phyloP scores from a whole-genome alignment of 805 yeast genomes.

The Suhomyces tanzawaensis region DNA sequence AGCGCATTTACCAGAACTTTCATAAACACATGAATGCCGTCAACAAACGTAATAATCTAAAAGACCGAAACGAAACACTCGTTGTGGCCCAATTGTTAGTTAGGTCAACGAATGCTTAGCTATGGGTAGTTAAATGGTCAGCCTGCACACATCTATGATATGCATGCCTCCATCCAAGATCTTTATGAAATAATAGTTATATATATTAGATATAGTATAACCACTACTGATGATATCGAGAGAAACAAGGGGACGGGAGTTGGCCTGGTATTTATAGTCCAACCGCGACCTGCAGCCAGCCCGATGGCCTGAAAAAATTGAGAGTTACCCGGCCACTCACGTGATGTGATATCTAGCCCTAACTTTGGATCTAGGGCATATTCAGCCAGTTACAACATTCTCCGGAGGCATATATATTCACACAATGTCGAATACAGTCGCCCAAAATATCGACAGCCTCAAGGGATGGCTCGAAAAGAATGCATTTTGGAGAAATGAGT shows the following conservation, averaged over 20 bases:
- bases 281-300: conserved; percentile 7
- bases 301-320: not conserved
- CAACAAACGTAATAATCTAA: conserved; percentile 45
- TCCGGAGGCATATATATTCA: not conserved
- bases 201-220: conserved; percentile 70
- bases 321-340: conserved; percentile 11
- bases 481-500: conserved; percentile 52
- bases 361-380: not conserved
- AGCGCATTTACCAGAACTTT: conserved; percentile 31
- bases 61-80: conserved; percentile 74
- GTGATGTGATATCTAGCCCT: not conserved
- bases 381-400: not conserved
- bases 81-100: conserved; percentile 73
- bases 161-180: conserved; percentile 37
- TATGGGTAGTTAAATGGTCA: conserved; percentile 21
- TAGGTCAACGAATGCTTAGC: conserved; percentile 73
- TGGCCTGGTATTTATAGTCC: conserved; percentile 26
- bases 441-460: not conserved
- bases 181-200: conserved; percentile 53
- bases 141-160: conserved; percentile 14
- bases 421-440: conserved; percentile 7
- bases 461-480: conserved; percentile 55
- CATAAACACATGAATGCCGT: conserved; percentile 32
- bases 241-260: conserved; percentile 32
- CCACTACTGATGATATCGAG: conserved; percentile 70